Conservation (phyloP, 2,329 filamentous ascomycete species). For the Alternaria hordeiaustralica region DNA sequence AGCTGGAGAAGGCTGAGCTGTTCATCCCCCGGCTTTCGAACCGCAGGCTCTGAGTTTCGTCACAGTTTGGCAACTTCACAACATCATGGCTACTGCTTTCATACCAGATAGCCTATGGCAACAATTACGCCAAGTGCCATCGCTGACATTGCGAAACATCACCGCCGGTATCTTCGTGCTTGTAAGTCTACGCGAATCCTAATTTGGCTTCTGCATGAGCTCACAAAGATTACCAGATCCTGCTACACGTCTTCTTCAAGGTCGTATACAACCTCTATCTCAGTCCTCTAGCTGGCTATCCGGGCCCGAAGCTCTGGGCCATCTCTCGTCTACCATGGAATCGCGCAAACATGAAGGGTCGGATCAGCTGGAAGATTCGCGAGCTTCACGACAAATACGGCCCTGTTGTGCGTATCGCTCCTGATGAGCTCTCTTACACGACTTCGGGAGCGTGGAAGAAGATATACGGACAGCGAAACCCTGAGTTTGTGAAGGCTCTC, state of each 20-base stretch:
- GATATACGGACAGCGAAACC: constrained; percentile 14
- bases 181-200: not conserved
- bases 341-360: constrained; percentile 1
- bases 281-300: constrained; percentile 10
- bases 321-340: constrained; percentile 13
- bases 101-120: not conserved
- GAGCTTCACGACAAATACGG: constrained; percentile 9
- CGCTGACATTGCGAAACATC: not conserved
- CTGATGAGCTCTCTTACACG: constrained; percentile 8
- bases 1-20: not conserved
- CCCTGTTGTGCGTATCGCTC: constrained; percentile 6
- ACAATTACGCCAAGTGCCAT: not conserved
- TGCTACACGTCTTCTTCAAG: not conserved
- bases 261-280: constrained; percentile 9
- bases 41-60: not conserved
- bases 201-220: not conserved
- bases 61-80: not conserved
- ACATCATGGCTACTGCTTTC: not conserved
- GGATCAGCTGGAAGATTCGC: constrained; percentile 5
- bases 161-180: not conserved
- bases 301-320: constrained; percentile 13
- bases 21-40: not conserved
- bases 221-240: not conserved
- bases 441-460: constrained; percentile 10
- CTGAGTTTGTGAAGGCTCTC: constrained; percentile 9